Evolutionary conservation across 2,329 filamentous ascomycete species (phyloP), one percentile per base, ranked within the genome.

Genomic region (Thelonectria olida): DNA sequence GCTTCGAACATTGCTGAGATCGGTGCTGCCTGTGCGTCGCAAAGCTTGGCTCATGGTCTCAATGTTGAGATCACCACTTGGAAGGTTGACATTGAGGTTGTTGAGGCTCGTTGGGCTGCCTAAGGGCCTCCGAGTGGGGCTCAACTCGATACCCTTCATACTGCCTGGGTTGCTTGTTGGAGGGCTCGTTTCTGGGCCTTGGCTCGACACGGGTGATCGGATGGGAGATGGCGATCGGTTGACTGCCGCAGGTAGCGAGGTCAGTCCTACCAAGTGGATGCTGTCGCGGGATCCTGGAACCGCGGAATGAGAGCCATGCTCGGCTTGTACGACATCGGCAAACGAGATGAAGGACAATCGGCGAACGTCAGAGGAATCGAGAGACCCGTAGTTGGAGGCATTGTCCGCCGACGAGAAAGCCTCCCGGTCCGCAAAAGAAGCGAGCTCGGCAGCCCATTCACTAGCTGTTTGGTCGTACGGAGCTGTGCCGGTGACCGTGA

Each of bases 271-370:
- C 61, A 90, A 79, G 74, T 93, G 89, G 58, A 92, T 83, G 56
- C 89, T 90, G 62, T 95, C 91, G 66, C 90, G 83, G 67, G 85
- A 89, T 47, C 85, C 83, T 36, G 78, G 74, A 54, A 74, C 76
- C 38, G 75, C 78, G 17, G 82, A 80, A 31, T 82, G 80, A 60
- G 88, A 85, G 27, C 87, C 87, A 71, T 95, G 92, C 75, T 96
- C 92, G 31, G 90, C 86, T 74, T 97, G 93, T 39, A 98, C 93
- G 9, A 98, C 93, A 72, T 98, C 95, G 63, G 95, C 94, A 77
- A 98, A 98, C 7, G 93, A 97, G 74, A 98, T 97, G 80, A 98
- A 98, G 75, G 92, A 96, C 64, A 98, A 80, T 20, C 95, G 88
- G 45, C 92, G 89, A 17, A 96, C 87, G 71, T 97, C 94, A 47